Evolutionary conservation across 2,329 filamentous ascomycete species (phyloP), one percentile per base, ranked within the genome.

Genomic region (Xylaria sp.): DNA sequence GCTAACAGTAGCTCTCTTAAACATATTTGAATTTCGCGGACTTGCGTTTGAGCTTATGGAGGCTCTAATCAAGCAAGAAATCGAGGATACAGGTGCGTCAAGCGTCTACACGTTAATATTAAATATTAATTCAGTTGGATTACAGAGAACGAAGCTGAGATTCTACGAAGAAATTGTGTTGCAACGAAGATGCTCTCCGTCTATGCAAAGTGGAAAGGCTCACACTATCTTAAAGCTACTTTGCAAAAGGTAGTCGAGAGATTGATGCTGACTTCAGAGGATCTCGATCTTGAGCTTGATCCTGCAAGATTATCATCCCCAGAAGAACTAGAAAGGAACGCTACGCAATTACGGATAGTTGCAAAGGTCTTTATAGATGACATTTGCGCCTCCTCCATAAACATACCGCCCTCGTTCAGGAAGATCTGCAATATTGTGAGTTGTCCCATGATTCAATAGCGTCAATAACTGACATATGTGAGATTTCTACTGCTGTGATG

Each of bases 111-210:
- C 45, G 9, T 42, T 2, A 38, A 38, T 25, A 10, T 49, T 45
- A 20, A 36, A 53, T 58, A 56, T 60, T 49, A 55, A 70, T 45
- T 64, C 17, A 55, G 25, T 10, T 58, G 2, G 1, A 27, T 39
- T 51, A 44, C 63, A 84, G 89, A 91, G 74, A 91, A 89, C 61
- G 89, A 91, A 73, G 85, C 89, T 1, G 89, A 92, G 72, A 82
- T 92, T 25, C 78, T 92, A 11, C 84, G 89, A n/a, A 83, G 89
- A 56, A 90, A 89, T 36, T 91, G 88, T 70, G 89, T 92, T 1
- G 87, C 88, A n/a, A 91, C 89, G 1, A 92, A 91, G 75, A 90
- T 91, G 85, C 82, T 92, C 2, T 90, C 89, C 0, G 84, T 91
- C 7, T 92, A 90, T 72, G 89, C 89, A 5, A 91, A 90, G 73